These are phyloP conservation scores for Coemansia sp. DNA, from an alignment of 192 early-diverging fungal species.

Conservation along the genomic window DNA sequence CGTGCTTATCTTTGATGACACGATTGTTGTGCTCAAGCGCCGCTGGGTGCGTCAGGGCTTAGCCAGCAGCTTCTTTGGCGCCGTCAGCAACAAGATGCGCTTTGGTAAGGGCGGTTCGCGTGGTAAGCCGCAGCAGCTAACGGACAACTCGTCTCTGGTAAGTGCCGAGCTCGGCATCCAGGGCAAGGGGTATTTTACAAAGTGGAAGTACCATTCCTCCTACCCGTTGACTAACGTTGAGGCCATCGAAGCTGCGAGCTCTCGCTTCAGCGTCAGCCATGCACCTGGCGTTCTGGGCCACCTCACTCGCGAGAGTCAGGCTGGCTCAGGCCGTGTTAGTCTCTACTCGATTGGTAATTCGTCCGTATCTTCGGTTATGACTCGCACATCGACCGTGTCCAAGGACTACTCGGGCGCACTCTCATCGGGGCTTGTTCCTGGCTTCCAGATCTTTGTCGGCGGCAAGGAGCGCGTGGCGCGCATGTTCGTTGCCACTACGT, in stretches of 20 bases:
- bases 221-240: constrained; percentile 61
- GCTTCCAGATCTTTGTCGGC: constrained; percentile 55
- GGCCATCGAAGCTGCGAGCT: constrained; percentile 61
- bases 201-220: constrained; percentile 67
- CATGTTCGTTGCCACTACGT: constrained; percentile 57
- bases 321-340: constrained; percentile 45
- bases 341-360: constrained; percentile 56
- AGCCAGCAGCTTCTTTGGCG: constrained; percentile 57
- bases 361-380: constrained; percentile 57
- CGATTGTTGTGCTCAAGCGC: constrained; percentile 66
- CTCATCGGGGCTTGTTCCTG: constrained; percentile 52
- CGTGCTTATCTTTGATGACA: constrained; percentile 65
- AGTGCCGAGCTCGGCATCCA: constrained; percentile 54
- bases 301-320: constrained; percentile 43
- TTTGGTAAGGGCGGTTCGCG: constrained; percentile 49
- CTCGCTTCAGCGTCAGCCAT: constrained; percentile 48
- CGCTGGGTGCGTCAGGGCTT: constrained; percentile 59
- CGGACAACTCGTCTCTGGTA: constrained; percentile 55
- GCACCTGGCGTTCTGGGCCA: constrained; percentile 43
- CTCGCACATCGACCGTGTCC: constrained; percentile 54
- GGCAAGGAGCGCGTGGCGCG: constrained; percentile 53
- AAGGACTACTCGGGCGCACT: constrained; percentile 56
- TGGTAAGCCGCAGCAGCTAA: constrained; percentile 16
- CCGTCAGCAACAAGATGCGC: constrained; percentile 55
- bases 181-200: constrained; percentile 66